phyloP scores from a whole-genome alignment of 495 filamentous ascomycete species.

The Penicillium manginii region DNA sequence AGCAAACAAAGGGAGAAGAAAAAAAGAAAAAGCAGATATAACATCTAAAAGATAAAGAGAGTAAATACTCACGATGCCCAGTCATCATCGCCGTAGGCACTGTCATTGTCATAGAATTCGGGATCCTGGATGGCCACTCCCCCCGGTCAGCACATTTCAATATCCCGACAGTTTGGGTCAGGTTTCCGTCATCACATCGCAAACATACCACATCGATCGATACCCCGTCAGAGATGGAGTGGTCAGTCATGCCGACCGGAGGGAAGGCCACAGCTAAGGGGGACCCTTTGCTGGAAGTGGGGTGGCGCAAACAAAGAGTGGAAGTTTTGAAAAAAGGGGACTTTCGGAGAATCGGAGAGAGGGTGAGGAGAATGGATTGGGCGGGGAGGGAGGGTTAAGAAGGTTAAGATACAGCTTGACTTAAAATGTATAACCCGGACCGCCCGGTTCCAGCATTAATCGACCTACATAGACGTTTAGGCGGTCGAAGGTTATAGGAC shows the following conservation, averaged over 20 bases:
- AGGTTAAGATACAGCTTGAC: neutral
- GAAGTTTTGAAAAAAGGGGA: neutral
- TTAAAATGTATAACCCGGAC: neutral
- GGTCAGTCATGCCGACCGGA: constrained; percentile 5
- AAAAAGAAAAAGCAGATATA: neutral
- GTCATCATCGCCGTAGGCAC: constrained; percentile 4
- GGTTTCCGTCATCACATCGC: neutral
- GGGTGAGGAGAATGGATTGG: neutral
- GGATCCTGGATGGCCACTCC: constrained; percentile 9
- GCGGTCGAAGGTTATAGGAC: constrained; percentile 2
- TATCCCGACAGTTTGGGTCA: constrained; percentile 4
- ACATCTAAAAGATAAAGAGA: neutral
- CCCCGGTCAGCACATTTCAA: neutral
- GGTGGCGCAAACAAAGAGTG: neutral
- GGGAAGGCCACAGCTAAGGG: neutral
- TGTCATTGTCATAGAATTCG: constrained; percentile 1
- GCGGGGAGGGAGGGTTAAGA: neutral
- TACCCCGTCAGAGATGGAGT: constrained; percentile 3
- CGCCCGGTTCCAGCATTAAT: neutral
- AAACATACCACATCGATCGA: constrained; percentile 7
- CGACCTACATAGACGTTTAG: constrained; percentile 4
- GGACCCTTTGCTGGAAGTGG: neutral
- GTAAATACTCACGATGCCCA: neutral
- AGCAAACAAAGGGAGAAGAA: neutral
- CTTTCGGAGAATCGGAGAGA: neutral